Percentiles rank a stretch among this genome's conserved stretches.
Evolutionary conservation across 1,284 basidiomycete genomes (phyloP).

Genomic region (Ustilago lituana): DNA sequence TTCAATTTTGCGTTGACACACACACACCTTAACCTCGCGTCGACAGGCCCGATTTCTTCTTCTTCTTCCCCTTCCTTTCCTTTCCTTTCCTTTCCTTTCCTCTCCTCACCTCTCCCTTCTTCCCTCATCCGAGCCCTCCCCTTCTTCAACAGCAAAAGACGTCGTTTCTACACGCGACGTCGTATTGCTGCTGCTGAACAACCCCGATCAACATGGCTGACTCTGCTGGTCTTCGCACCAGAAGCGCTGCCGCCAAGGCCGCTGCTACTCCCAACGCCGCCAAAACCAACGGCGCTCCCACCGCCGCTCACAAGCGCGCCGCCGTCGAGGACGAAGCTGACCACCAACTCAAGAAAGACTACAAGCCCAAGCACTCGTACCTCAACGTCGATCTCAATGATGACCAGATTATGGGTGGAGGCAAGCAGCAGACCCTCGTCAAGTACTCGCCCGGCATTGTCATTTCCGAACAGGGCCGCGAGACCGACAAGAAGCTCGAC

Average conservation of each 20-base stretch:
- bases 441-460: slow-evolving; percentile 64
- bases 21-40: too few species aligned
- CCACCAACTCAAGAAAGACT: slow-evolving; percentile 33
- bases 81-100: too few species aligned
- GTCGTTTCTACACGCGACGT: too few species aligned
- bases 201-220: slow-evolving; percentile 43
- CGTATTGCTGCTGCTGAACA: too few species aligned
- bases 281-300: slow-evolving; percentile 22
- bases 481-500: slow-evolving; percentile 65
- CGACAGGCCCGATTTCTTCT: too few species aligned
- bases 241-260: slow-evolving; percentile 39
- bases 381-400: slow-evolving; percentile 61
- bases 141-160: too few species aligned
- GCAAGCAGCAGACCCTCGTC: slow-evolving; percentile 57
- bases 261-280: slow-evolving; percentile 29
- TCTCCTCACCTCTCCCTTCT: too few species aligned
- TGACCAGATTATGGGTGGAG: slow-evolving; percentile 64
- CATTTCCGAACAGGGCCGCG: slow-evolving; percentile 63
- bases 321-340: slow-evolving; percentile 34
- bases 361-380: slow-evolving; percentile 55
- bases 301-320: slow-evolving; percentile 33
- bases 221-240: slow-evolving; percentile 46
- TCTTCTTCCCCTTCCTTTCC: too few species aligned
- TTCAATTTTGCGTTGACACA: too few species aligned
- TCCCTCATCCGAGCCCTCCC: too few species aligned